phyloP scores from a whole-genome alignment of 23 red algal species.

The Agarophyton chilense region DNA sequence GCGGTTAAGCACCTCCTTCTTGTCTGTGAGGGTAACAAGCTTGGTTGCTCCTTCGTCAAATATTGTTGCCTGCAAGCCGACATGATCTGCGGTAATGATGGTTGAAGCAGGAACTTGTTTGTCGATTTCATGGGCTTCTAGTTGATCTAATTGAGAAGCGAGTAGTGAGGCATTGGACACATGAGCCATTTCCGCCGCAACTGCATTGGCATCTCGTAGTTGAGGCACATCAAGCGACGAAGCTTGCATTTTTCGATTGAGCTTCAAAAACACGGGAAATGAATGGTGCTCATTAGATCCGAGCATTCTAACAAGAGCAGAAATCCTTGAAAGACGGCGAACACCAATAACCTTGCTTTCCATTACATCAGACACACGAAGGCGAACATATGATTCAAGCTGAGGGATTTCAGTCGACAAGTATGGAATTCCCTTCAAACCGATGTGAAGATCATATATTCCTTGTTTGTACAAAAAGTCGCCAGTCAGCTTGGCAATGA shows the following conservation, averaged over 20 bases:
- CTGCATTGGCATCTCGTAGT: background rate
- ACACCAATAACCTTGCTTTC: constrained; percentile 51
- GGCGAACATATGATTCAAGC: constrained; percentile 60
- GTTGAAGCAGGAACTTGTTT: background rate
- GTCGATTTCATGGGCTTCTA: background rate
- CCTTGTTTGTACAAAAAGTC: constrained; percentile 64
- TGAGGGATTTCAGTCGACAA: constrained; percentile 34
- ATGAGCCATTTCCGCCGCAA: background rate
- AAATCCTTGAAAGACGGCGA: constrained; percentile 33
- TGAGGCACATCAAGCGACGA: background rate
- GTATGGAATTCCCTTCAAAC: constrained; percentile 85
- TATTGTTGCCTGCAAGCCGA: constrained; percentile 50
- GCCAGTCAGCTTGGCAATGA: constrained; percentile 64
- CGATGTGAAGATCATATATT: constrained; percentile 85
- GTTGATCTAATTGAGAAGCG: constrained; percentile 1
- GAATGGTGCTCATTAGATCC: constrained; percentile 54
- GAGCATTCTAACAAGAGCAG: constrained; percentile 46
- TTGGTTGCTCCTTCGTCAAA: constrained; percentile 29
- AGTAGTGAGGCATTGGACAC: background rate
- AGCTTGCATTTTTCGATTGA: background rate
- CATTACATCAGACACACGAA: constrained; percentile 74
- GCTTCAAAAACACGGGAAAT: constrained; percentile 74
- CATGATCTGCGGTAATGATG: constrained; percentile 22
- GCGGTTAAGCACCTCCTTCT: constrained; percentile 18
- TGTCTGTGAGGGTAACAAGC: constrained; percentile 15